Evolutionary conservation across 805 yeast species (phyloP).

Genomic region (Candida loeiensis): DNA sequence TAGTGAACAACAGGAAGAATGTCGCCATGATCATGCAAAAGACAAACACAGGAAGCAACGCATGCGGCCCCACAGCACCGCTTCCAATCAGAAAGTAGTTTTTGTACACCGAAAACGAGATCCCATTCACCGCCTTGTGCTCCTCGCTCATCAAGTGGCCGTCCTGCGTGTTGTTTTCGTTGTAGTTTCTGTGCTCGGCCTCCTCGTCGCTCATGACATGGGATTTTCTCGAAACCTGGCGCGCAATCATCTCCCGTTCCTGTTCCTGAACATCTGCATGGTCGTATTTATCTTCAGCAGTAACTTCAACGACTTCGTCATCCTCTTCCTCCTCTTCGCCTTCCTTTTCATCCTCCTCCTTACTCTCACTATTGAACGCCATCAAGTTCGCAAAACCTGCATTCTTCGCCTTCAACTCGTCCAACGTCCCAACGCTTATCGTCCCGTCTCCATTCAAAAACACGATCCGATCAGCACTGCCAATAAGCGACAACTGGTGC

Average conservation of each 20-base stretch:
- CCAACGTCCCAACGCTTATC: constrained; percentile 57
- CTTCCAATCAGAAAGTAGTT: constrained; percentile 26
- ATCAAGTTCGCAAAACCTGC: constrained; percentile 36
- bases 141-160: constrained; percentile 15
- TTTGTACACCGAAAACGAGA: constrained; percentile 29
- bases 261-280: constrained; percentile 5
- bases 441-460: constrained; percentile 65
- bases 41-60: constrained; percentile 2
- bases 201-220: constrained; percentile 11
- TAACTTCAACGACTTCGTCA: constrained; percentile 1
- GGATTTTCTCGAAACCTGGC: constrained; percentile 7
- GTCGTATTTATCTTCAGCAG: constrained; percentile 4
- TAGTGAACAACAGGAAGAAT: constrained; percentile 56
- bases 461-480: constrained; percentile 64
- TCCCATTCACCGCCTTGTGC: constrained; percentile 22
- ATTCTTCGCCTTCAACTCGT: constrained; percentile 45
- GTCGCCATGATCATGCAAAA: constrained; percentile 34
- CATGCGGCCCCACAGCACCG: constrained; percentile 2
- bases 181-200: constrained; percentile 6
- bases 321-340: constrained; percentile 8
- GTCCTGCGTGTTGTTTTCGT: constrained; percentile 6
- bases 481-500: constrained; percentile 72
- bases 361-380: constrained; percentile 30
- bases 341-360: constrained; percentile 18
- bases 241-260: constrained; percentile 7